Conservation (phyloP, 495 filamentous ascomycete species). For the Amorphotheca resinae region DNA sequence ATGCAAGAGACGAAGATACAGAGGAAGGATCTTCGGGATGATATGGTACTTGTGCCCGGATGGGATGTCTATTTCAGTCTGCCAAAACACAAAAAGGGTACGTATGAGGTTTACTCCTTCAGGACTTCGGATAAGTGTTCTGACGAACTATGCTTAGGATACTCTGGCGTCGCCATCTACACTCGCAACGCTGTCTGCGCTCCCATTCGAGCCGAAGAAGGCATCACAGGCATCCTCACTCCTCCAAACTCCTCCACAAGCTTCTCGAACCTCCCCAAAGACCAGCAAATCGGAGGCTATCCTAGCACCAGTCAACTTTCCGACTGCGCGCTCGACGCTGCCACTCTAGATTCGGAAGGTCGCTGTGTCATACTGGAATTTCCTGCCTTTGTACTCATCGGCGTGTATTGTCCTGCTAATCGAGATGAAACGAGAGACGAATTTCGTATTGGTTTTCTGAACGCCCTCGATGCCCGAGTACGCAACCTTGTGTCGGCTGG, state of each 20-base stretch:
- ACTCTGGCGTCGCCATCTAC: conserved; percentile 92
- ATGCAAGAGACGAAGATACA: conserved; percentile 98
- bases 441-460: conserved; percentile 70
- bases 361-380: conserved; percentile 90
- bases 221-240: conserved; percentile 69
- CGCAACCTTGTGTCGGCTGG: conserved; percentile 72
- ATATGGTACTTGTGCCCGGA: conserved; percentile 89
- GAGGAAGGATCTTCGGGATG: conserved; percentile 81
- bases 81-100: conserved; percentile 86
- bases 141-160: conserved; percentile 43
- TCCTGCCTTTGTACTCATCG: conserved; percentile 85
- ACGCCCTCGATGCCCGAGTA: conserved; percentile 66
- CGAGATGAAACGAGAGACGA: conserved; percentile 73
- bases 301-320: conserved; percentile 54
- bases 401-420: conserved; percentile 80
- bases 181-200: conserved; percentile 79
- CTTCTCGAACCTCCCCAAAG: conserved; percentile 62
- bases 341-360: conserved; percentile 76
- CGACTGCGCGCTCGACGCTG: conserved; percentile 48
- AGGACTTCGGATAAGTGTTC: not conserved
- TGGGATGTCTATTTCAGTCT: conserved; percentile 97
- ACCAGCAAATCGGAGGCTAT: conserved; percentile 89
- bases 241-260: conserved; percentile 62
- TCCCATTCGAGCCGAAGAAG: conserved; percentile 88
- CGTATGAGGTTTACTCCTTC: not conserved